phyloP scores from a whole-genome alignment of 768 basidiomycete species.

The Russula earlei region DNA sequence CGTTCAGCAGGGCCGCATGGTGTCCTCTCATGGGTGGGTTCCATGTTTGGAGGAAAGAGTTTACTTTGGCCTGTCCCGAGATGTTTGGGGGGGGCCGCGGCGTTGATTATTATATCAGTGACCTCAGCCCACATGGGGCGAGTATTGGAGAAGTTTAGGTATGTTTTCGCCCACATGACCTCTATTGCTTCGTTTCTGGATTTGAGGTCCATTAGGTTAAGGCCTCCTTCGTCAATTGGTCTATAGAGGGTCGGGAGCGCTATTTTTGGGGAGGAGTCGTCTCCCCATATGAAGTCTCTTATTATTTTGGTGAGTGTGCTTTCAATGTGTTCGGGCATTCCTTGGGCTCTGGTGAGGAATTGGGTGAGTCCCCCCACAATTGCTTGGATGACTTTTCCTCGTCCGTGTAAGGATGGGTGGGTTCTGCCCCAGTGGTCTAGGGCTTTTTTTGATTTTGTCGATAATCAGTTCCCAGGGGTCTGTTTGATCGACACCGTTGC shows the following conservation, averaged over 20 bases:
- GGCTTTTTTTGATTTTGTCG: not conserved
- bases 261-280: not conserved
- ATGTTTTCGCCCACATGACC: conserved; percentile 11
- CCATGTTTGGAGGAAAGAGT: conserved; percentile 16
- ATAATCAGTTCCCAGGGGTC: not conserved
- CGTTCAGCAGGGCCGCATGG: not conserved
- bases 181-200: conserved; percentile 12
- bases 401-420: not conserved
- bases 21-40: not conserved
- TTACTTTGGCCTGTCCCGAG: too few species aligned
- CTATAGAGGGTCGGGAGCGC: not conserved
- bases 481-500: not conserved
- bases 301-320: not conserved
- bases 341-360: not conserved
- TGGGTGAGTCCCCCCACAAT: not conserved
- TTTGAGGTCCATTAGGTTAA: conserved; percentile 6
- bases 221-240: not conserved
- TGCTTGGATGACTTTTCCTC: not conserved
- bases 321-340: not conserved
- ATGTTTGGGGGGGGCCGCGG: not conserved
- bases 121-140: conserved; percentile 17
- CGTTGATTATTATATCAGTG: conserved; percentile 1
- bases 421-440: not conserved
- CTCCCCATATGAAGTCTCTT: conserved; percentile 21
- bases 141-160: not conserved